A percentile compares a stretch with the other conserved stretches of the same genome.
These are phyloP conservation scores for Cucumis cinereus DNA, from an alignment of 306 rosid species.

Conservation along the genomic window DNA sequence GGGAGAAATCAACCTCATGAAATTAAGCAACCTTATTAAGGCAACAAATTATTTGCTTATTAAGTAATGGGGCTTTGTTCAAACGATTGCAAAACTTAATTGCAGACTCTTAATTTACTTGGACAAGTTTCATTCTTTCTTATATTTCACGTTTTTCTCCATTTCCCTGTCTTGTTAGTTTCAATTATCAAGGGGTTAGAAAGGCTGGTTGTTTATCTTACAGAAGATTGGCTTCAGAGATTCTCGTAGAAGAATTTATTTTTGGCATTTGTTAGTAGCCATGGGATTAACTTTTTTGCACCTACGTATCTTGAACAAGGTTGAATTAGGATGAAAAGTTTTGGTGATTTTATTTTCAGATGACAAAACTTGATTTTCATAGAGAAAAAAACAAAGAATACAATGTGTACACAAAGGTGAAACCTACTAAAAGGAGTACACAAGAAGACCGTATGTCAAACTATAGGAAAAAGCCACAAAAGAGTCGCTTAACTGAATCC, in stretches of 20 bases:
- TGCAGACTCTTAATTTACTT: not conserved
- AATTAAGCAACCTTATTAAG: not conserved
- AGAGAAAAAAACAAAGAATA: too few species aligned
- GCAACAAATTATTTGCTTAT: not conserved
- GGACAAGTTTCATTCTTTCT: not conserved
- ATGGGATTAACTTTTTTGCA: not conserved
- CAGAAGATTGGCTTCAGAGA: not conserved
- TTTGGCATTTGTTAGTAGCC: not conserved
- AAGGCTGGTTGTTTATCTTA: not conserved
- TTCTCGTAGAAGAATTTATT: not conserved
- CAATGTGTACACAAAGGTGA: too few species aligned
- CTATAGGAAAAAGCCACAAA: too few species aligned
- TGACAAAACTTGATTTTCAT: too few species aligned
- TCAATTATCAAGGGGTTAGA: not conserved
- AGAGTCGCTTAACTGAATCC: too few species aligned
- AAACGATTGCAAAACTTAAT: not conserved
- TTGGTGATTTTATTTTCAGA: not conserved
- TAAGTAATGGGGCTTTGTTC: not conserved
- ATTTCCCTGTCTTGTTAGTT: not conserved
- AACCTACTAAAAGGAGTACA: too few species aligned
- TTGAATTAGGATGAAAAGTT: not conserved
- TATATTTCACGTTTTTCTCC: not conserved
- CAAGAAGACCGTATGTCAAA: too few species aligned
- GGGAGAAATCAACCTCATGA: not conserved
- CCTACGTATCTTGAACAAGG: not conserved